Evolutionary conservation across 139 green algal species (phyloP).

Genomic region (Tetratostichococcus sp.): DNA sequence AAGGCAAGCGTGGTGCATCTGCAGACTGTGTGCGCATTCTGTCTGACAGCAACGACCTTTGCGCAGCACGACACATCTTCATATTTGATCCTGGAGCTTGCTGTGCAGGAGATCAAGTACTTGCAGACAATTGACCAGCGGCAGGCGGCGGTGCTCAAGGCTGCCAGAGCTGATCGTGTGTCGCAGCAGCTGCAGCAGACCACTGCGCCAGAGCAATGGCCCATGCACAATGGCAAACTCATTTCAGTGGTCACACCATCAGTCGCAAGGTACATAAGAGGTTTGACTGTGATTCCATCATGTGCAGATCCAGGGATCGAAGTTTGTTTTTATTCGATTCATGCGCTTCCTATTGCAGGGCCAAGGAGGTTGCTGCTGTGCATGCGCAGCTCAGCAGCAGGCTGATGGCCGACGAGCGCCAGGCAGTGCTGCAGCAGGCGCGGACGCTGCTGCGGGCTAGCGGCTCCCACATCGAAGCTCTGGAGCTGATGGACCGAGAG

Average conservation of each 20-base stretch:
- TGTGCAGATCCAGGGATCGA: no score
- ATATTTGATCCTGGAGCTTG: no score
- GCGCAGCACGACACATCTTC: background rate
- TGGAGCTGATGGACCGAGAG: slow-evolving; percentile 80
- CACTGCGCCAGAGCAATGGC: slow-evolving; percentile 58
- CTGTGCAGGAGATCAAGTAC: slow-evolving; percentile 68
- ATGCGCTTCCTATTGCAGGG: slow-evolving; percentile 24
- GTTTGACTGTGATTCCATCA: no score
- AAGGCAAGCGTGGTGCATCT: background rate
- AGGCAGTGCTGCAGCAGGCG: slow-evolving; percentile 85
- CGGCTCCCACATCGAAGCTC: slow-evolving; percentile 79
- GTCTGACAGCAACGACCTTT: no score
- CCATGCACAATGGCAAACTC: slow-evolving; percentile 43
- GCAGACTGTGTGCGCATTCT: no score
- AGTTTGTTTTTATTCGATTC: no score
- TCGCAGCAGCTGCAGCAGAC: slow-evolving; percentile 46
- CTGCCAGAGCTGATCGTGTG: slow-evolving; percentile 50
- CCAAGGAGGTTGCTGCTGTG: slow-evolving; percentile 80
- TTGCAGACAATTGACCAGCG: slow-evolving; percentile 64
- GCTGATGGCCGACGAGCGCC: slow-evolving; percentile 65
- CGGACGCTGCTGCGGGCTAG: slow-evolving; percentile 82
- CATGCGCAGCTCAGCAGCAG: slow-evolving; percentile 50
- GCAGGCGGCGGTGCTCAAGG: slow-evolving; percentile 28
- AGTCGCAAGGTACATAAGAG: slow-evolving; percentile 64
- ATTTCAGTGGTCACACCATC: slow-evolving; percentile 74